phyloP scores from a whole-genome alignment of 2,329 filamentous ascomycete genomes.

The Aspergillus sp. region DNA sequence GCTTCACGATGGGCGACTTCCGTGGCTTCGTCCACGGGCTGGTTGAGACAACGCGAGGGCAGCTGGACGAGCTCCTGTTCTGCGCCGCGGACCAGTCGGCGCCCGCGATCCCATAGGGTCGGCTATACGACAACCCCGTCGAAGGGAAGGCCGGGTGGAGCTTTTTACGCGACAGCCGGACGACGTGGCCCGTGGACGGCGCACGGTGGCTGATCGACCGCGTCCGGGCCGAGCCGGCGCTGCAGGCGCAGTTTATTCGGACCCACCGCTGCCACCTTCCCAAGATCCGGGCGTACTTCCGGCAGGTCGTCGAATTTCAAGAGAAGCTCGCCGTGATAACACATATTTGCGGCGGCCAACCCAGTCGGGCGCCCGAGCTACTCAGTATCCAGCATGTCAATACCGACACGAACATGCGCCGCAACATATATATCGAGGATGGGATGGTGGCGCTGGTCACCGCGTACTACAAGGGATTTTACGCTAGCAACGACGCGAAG shows the following conservation, averaged over 20 bases:
- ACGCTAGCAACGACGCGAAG: constrained; percentile 4
- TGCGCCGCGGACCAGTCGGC: background rate
- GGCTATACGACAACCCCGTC: constrained; percentile 1
- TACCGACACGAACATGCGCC: background rate
- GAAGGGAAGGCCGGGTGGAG: background rate
- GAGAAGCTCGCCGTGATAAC: background rate
- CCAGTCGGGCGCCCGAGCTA: background rate
- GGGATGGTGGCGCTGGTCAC: background rate
- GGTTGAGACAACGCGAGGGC: background rate
- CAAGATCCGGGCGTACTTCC: background rate
- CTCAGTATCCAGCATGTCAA: constrained; percentile 1
- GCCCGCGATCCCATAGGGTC: background rate
- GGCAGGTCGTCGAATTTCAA: background rate
- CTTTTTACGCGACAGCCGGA: constrained; percentile 4
- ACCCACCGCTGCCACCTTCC: background rate
- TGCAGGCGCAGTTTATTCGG: background rate
- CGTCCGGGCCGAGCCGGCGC: too few species aligned
- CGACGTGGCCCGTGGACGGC: background rate
- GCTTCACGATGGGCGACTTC: constrained; percentile 9
- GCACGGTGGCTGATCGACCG: background rate
- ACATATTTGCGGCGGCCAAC: background rate
- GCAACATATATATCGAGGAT: constrained; percentile 9
- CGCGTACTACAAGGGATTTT: constrained; percentile 8
- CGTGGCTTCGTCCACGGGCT: constrained; percentile 1
- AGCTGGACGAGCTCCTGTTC: background rate